A percentile compares a stretch with the other conserved stretches of the same genome.
Conservation (phyloP, 352 stramenopile species). For the Globisporangium yorkense region DNA sequence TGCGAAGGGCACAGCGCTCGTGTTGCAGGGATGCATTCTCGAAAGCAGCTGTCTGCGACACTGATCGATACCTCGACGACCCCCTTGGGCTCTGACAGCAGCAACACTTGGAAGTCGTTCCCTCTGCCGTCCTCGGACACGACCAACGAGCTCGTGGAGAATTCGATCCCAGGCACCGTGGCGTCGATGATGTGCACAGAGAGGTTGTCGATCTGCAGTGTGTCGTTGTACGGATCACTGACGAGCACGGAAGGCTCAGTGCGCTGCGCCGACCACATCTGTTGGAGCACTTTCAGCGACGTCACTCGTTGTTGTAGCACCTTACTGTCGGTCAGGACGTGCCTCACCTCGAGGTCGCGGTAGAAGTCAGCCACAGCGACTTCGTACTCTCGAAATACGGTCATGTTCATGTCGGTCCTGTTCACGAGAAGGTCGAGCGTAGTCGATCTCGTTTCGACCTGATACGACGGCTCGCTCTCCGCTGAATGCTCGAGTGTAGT, state of each 20-base stretch:
- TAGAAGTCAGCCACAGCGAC: conserved; percentile 23
- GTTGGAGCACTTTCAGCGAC: conserved; percentile 21
- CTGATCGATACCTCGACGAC: conserved; percentile 41
- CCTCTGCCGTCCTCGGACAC: conserved; percentile 61
- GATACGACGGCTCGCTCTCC: conserved; percentile 22
- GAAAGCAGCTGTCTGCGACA: conserved; percentile 52
- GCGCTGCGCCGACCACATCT: conserved; percentile 33
- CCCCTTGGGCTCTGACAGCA: conserved; percentile 56
- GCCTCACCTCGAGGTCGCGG: conserved; percentile 17
- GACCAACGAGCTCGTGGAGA: conserved; percentile 55
- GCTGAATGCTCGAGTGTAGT: conserved; percentile 24
- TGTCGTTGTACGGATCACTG: conserved; percentile 23
- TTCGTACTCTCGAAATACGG: conserved; percentile 11
- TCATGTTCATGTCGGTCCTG: not conserved
- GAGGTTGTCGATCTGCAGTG: conserved; percentile 15
- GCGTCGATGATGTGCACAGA: conserved; percentile 32
- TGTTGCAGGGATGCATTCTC: conserved; percentile 21
- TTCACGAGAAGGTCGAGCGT: conserved; percentile 9
- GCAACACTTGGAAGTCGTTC: conserved; percentile 69
- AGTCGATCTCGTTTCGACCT: conserved; percentile 21
- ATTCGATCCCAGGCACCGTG: conserved; percentile 54
- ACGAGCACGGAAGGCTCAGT: conserved; percentile 16
- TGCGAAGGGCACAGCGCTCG: conserved; percentile 31
- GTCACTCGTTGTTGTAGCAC: conserved; percentile 11
- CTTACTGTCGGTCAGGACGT: conserved; percentile 3